Percentiles rank a stretch among this genome's conserved stretches.
Evolutionary conservation across 441 rosid species (phyloP).

Genomic region (Populus trichocarpa): DNA sequence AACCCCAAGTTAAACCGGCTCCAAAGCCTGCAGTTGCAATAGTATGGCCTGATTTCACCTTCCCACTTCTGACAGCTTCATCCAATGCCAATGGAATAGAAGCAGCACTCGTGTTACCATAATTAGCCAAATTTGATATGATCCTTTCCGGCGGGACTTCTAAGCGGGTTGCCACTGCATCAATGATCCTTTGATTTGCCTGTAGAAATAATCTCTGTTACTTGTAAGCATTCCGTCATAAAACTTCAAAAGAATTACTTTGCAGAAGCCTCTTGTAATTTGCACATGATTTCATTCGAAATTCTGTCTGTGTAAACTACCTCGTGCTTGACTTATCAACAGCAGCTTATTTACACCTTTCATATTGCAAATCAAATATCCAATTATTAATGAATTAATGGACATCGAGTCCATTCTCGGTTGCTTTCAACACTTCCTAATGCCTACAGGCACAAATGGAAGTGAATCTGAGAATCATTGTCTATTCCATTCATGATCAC

Average conservation of each 20-base stretch:
- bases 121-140: conserved; percentile 77
- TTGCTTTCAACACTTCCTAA: neutral
- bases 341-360: neutral
- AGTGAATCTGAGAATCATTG: neutral
- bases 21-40: conserved; percentile 90
- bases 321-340: neutral
- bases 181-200: conserved; percentile 97
- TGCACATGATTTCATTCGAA: neutral
- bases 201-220: conserved; percentile 31
- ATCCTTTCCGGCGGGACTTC: conserved; percentile 70
- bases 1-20: conserved; percentile 95
- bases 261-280: neutral
- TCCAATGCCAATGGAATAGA: conserved; percentile 93
- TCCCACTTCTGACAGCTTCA: conserved; percentile 85
- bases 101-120: conserved; percentile 95
- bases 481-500: neutral
- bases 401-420: neutral
- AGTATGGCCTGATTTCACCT: conserved; percentile 73
- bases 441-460: neutral
- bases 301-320: neutral
- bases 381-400: neutral
- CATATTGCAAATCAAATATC: neutral
- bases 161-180: conserved; percentile 76
- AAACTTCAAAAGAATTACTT: neutral
- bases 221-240: neutral